These are phyloP conservation scores for Codiaeum variegatum DNA, from an alignment of 441 rosid species.

Conservation along the genomic window DNA sequence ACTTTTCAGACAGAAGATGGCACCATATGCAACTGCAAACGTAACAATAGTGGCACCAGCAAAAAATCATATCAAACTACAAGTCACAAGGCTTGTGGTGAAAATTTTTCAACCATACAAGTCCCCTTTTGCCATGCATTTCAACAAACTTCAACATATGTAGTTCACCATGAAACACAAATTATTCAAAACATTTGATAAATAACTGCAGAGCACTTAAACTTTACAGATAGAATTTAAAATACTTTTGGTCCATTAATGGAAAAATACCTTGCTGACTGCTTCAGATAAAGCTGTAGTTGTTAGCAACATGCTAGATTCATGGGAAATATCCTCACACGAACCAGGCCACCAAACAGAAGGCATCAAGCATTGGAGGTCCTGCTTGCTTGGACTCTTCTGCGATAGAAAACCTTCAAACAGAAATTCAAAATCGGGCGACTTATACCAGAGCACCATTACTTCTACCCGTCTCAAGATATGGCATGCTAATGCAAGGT, in stretches of 20 bases:
- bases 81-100: not conserved
- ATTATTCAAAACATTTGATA: not conserved
- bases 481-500: conserved; percentile 85
- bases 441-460: conserved; percentile 88
- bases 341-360: conserved; percentile 99
- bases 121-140: not conserved
- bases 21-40: not conserved
- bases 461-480: conserved; percentile 67
- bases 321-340: conserved; percentile 69
- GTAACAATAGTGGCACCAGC: not conserved
- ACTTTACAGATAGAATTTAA: not conserved
- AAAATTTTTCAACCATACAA: not conserved
- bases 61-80: not conserved
- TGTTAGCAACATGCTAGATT: conserved; percentile 80
- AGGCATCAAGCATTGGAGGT: conserved; percentile 81
- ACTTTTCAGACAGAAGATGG: no score
- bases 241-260: not conserved
- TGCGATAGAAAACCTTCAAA: conserved; percentile 86
- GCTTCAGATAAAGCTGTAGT: conserved; percentile 75
- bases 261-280: conserved; percentile 60
- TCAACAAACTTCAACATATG: not conserved
- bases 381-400: conserved; percentile 78
- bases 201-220: conserved; percentile 1
- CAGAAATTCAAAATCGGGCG: conserved; percentile 64
- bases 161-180: not conserved